phyloP scores from a whole-genome alignment of 257 asterid genomes.

The Buddleja alternifolia region DNA sequence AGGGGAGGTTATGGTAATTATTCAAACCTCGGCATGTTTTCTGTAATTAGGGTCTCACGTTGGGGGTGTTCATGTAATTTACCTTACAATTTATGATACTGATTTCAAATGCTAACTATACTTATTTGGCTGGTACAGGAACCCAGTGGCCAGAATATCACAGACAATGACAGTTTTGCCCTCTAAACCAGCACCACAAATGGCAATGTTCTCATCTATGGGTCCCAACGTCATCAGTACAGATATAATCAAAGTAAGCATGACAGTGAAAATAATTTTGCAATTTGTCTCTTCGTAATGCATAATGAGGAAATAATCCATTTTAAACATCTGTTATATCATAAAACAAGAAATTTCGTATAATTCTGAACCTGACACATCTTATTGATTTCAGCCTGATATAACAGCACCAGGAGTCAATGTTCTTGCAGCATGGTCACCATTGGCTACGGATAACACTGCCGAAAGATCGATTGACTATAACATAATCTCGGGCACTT shows the following conservation, averaged over 20 bases:
- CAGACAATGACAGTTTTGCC: slow-evolving; percentile 37
- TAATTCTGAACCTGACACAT: slow-evolving; percentile 4
- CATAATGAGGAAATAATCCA: neutral
- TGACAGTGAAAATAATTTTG: neutral
- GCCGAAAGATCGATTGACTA: slow-evolving; percentile 50
- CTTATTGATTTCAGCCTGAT: slow-evolving; percentile 55
- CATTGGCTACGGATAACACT: slow-evolving; percentile 37
- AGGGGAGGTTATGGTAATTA: too few relatives aligned
- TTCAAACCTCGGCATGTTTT: too few relatives aligned
- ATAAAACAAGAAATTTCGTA: neutral
- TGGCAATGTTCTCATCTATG: slow-evolving; percentile 58
- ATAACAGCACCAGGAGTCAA: slow-evolving; percentile 65
- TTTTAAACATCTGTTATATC: neutral
- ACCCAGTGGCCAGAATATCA: slow-evolving; percentile 53
- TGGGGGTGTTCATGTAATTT: too few relatives aligned
- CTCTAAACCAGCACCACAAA: slow-evolving; percentile 54
- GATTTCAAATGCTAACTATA: neutral
- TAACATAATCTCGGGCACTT: slow-evolving; percentile 63
- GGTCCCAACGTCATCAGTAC: slow-evolving; percentile 65
- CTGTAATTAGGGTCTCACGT: too few relatives aligned
- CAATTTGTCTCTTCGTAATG: neutral
- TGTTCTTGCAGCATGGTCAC: slow-evolving; percentile 73
- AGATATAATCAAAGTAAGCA: slow-evolving; percentile 55
- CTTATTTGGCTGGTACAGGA: slow-evolving; percentile 39
- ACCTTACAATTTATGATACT: neutral